A percentile compares a stretch with the other conserved stretches of the same genome.
These are phyloP conservation scores for Eucalyptus erythrocorys DNA, from an alignment of 345 rosid genomes.

Conservation along the genomic window DNA sequence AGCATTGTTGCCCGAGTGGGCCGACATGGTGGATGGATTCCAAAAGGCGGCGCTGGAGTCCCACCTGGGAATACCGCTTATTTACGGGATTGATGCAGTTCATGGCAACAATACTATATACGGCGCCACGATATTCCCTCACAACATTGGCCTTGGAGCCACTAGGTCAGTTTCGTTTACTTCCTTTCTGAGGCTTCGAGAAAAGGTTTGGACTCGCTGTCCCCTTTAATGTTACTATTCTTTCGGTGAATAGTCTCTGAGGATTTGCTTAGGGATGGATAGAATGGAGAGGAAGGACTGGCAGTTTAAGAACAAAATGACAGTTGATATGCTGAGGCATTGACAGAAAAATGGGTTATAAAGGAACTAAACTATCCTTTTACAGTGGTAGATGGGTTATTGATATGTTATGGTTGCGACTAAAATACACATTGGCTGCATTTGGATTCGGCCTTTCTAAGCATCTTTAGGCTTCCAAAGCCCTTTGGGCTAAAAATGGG, in stretches of 20 bases:
- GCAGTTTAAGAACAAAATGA: background rate
- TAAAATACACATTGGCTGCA: background rate
- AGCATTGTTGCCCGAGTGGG: slow-evolving; percentile 61
- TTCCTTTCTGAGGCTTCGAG: background rate
- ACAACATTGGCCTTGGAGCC: slow-evolving; percentile 84
- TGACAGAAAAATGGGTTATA: background rate
- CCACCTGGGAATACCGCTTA: slow-evolving; percentile 70
- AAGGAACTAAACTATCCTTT: background rate
- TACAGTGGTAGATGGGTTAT: background rate
- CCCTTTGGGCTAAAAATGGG: too few relatives aligned
- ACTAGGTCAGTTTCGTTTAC: slow-evolving; percentile 35
- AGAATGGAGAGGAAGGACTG: background rate
- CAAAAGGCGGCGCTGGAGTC: slow-evolving; percentile 63
- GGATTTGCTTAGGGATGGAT: background rate
- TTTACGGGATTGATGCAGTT: slow-evolving; percentile 87
- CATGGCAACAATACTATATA: slow-evolving; percentile 76
- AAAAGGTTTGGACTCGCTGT: background rate
- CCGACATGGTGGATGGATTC: slow-evolving; percentile 72
- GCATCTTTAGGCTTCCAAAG: too few relatives aligned
- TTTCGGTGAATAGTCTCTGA: background rate
- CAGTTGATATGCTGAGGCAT: background rate
- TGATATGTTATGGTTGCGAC: background rate
- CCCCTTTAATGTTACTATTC: background rate
- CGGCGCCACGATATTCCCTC: slow-evolving; percentile 88
- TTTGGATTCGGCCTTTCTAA: too few relatives aligned